These are phyloP conservation scores for Amauroascus verrucosus DNA, from an alignment of 2,329 filamentous ascomycete genomes.

Conservation along the genomic window DNA sequence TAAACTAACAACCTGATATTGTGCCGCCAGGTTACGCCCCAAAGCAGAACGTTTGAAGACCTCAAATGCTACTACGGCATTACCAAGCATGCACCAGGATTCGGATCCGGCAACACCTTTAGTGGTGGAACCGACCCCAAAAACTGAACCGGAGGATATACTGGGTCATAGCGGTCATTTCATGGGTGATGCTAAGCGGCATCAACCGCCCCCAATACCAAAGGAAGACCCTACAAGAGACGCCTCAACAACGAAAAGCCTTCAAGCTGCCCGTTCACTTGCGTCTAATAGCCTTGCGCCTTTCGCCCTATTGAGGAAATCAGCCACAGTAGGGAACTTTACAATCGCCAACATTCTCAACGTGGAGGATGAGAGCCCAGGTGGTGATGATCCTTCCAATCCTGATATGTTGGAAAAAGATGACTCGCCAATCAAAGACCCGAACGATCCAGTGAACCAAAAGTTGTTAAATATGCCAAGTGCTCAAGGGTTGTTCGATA, in stretches of 20 bases:
- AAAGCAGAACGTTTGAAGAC: constrained; percentile 17
- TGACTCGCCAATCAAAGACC: constrained; percentile 12
- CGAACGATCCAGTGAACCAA: constrained; percentile 23
- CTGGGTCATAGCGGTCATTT: background rate
- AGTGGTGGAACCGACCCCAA: background rate
- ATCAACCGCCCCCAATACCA: background rate
- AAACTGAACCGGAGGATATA: constrained; percentile 4
- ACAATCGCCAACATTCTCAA: constrained; percentile 19
- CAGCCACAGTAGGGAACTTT: constrained; percentile 22
- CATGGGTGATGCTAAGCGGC: background rate
- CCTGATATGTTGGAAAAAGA: background rate
- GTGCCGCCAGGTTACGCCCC: constrained; percentile 15
- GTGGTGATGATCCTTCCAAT: constrained; percentile 2
- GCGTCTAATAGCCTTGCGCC: constrained; percentile 16
- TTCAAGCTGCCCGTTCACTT: background rate
- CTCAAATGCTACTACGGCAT: background rate
- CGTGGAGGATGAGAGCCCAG: constrained; percentile 14
- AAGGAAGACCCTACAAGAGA: background rate
- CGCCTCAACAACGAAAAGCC: background rate
- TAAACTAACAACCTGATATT: background rate
- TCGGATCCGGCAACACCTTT: background rate
- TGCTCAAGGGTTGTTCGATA: constrained; percentile 25
- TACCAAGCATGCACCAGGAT: background rate
- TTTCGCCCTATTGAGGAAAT: constrained; percentile 16
- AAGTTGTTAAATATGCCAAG: constrained; percentile 22